Evolutionary conservation across 176 grass and related monocot genomes (phyloP).

Genomic region (Musa acuminata): DNA sequence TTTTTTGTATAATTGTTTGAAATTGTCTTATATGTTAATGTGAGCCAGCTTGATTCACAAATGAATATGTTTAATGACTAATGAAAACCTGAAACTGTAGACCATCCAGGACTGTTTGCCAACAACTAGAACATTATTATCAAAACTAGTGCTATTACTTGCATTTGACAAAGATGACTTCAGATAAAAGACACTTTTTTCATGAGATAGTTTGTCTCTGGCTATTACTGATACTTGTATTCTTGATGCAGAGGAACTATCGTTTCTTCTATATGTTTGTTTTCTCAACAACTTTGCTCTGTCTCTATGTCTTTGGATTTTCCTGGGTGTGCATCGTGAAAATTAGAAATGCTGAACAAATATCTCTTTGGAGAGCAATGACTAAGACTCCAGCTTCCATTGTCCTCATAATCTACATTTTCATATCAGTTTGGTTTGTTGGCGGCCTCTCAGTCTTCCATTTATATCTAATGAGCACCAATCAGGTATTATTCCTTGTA

Average conservation of each 20-base stretch:
- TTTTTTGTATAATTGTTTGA: neutral
- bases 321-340: neutral
- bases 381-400: constrained; percentile 3
- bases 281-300: neutral
- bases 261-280: constrained; percentile 4
- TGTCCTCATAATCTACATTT: constrained; percentile 1
- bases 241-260: constrained; percentile 1
- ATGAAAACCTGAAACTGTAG: neutral
- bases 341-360: constrained; percentile 1
- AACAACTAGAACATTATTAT: no score
- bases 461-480: constrained; percentile 3
- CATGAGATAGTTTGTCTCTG: neutral
- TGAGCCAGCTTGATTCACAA: neutral
- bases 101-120: no score
- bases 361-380: constrained; percentile 3
- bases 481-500: neutral
- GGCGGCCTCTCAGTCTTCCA: neutral
- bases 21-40: no score
- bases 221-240: neutral
- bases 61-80: neutral
- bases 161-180: neutral
- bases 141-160: neutral
- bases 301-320: constrained; percentile 4
- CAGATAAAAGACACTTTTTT: neutral
- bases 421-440: constrained; percentile 1